Percentiles rank a stretch among this genome's conserved stretches.
These are phyloP conservation scores for Myxozyma nipponensis DNA, from an alignment of 805 yeast species.

Conservation along the genomic window DNA sequence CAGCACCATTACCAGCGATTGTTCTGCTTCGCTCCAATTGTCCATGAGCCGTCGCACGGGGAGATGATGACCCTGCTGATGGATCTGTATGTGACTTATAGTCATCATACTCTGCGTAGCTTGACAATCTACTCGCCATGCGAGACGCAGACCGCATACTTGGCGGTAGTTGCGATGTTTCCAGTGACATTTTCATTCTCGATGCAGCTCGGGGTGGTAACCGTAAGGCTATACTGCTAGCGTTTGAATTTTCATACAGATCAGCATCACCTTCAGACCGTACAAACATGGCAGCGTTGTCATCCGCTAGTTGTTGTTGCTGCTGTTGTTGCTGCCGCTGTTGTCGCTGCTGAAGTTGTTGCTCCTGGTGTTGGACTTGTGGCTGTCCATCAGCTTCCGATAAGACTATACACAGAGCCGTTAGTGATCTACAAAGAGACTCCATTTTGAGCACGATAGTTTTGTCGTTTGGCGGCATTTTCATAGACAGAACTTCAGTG, in stretches of 20 bases:
- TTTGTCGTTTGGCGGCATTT: constrained; percentile 1
- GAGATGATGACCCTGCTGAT: neutral
- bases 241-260: neutral
- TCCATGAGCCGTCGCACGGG: neutral
- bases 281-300: neutral
- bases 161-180: constrained; percentile 15
- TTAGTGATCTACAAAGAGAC: constrained; percentile 12
- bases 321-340: neutral
- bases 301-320: neutral
- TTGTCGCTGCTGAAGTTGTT: neutral
- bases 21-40: neutral
- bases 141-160: constrained; percentile 19
- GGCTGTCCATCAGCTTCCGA: neutral
- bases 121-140: constrained; percentile 4
- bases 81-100: neutral
- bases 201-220: constrained; percentile 23
- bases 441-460: constrained; percentile 12
- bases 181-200: constrained; percentile 20
- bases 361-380: neutral
- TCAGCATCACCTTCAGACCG: neutral
- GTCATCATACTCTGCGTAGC: neutral
- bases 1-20: neutral
- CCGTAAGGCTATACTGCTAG: constrained; percentile 4
- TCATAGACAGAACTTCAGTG: constrained; percentile 1
- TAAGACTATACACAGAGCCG: constrained; percentile 8